Evolutionary conservation across 2,329 filamentous ascomycete genomes (phyloP).

Genomic region (Fusarium verrucosum): DNA sequence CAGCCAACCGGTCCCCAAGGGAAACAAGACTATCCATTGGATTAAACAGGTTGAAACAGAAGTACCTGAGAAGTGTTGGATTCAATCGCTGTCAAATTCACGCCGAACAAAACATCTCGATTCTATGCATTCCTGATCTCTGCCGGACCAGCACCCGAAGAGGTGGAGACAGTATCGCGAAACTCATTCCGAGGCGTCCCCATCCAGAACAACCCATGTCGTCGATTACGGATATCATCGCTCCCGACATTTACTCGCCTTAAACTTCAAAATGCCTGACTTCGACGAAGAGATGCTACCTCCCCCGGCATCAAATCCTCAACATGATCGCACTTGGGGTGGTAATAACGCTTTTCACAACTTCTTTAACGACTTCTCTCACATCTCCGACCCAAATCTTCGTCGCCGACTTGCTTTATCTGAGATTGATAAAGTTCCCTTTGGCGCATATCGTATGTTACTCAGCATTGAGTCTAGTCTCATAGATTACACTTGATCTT

Average conservation of each 20-base stretch:
- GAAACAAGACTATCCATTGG: conserved; percentile 6
- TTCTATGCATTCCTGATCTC: conserved; percentile 23
- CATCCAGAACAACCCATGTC: conserved; percentile 41
- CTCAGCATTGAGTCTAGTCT: not conserved
- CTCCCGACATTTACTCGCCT: conserved; percentile 37
- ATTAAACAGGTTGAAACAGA: not conserved
- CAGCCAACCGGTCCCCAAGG: not conserved
- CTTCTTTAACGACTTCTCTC: conserved; percentile 74
- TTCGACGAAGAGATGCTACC: conserved; percentile 53
- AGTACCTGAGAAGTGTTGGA: not conserved
- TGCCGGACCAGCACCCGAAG: conserved; percentile 14
- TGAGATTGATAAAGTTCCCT: conserved; percentile 81
- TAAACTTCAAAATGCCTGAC: conserved; percentile 45
- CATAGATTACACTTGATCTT: not conserved
- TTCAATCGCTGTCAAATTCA: not conserved
- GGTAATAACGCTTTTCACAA: conserved; percentile 78
- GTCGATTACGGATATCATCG: conserved; percentile 37
- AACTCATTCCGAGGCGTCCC: conserved; percentile 22
- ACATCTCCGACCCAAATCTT: conserved; percentile 77
- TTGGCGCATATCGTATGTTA: conserved; percentile 72
- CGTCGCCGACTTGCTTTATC: conserved; percentile 78
- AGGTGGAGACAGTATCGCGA: conserved; percentile 32
- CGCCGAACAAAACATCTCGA: not conserved
- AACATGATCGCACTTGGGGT: conserved; percentile 59
- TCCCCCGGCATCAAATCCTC: conserved; percentile 50